Base-by-base conservation (phyloP, 768 basidiomycete genomes). In the Chalciporus piperatus region DNA sequence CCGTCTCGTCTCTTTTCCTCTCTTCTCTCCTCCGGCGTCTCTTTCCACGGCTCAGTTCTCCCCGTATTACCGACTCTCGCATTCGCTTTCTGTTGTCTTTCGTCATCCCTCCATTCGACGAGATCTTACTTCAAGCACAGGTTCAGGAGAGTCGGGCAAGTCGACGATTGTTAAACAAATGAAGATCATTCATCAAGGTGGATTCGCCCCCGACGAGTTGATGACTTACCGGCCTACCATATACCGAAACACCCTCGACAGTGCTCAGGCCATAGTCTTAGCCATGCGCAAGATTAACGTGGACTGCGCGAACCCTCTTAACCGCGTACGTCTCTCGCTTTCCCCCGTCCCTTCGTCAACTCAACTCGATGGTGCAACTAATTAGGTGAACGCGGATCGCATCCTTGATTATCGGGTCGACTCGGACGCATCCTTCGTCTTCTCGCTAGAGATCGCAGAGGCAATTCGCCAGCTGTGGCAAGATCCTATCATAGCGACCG, bases 81-180 rank as follows among this genome's bases (percentile, higher is more conserved):
- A 22, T 16, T 47, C 16, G n/a, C 37, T 41, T 7, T n/a, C n/a
- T 44, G 47, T 27, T 39, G n/a, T 40, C 11, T 35, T 7, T 6
- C 7, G 14, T 9, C 10, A 6, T 37, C 35, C 6, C n/a, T 16
- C n/a, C 35, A 5, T 37, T n/a, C 35, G 16, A n/a, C n/a, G n/a
- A 16, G 6, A 33, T 37, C 35, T 37, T 3, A 41, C 50, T 23
- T 6, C 27, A 17, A 23, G n/a, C 13, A 32, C 59, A 95, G 94
- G 95, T 49, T 94, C 93, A 13, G 92, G 95, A 61, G 93, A 96
- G 74, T 91, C 89, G 1, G 96, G 95, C 6, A 98, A 98, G 72
- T 86, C 84, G 4, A 98, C 95, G 0, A 92, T 98, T 57, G 93
- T 97, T 32, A 98, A 98, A 67, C 95, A 98, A 70, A 97, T 98